phyloP scores from a whole-genome alignment of 1,284 basidiomycete genomes.

The Moniliella sp. region DNA sequence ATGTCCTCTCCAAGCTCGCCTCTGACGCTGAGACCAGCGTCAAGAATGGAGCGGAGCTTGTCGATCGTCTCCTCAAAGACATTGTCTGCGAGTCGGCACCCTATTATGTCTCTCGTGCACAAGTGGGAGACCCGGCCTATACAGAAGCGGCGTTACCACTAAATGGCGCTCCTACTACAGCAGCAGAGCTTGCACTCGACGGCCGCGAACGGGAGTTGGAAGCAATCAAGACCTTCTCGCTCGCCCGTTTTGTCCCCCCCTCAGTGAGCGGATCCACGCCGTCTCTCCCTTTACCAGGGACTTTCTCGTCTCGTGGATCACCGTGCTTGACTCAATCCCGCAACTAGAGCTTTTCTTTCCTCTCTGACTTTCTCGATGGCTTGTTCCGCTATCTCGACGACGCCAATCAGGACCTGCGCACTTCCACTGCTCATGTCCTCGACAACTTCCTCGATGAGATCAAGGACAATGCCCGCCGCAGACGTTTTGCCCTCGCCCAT shows the following conservation, averaged over 20 bases:
- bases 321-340: constrained; percentile 80
- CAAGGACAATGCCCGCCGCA: no score
- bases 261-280: constrained; percentile 79
- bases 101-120: constrained; percentile 71
- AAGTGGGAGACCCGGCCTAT: no score
- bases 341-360: constrained; percentile 78
- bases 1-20: constrained; percentile 87
- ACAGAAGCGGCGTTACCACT: no score
- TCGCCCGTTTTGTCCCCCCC: constrained; percentile 83
- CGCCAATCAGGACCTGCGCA: constrained; percentile 73
- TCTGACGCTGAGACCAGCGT: constrained; percentile 89
- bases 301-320: constrained; percentile 90
- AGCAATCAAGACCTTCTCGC: constrained; percentile 48
- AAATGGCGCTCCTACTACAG: constrained; percentile 11
- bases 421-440: constrained; percentile 71
- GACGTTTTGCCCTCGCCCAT: no score
- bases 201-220: constrained; percentile 9
- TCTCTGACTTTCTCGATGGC: constrained; percentile 83
- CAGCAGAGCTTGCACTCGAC: constrained; percentile 13
- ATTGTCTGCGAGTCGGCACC: constrained; percentile 91
- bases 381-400: constrained; percentile 76
- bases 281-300: constrained; percentile 84
- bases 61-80: constrained; percentile 87
- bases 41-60: constrained; percentile 93
- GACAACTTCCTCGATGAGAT: constrained; percentile 84